These are phyloP conservation scores for Tremella yokohamensis DNA, from an alignment of 768 basidiomycete species.

Conservation along the genomic window DNA sequence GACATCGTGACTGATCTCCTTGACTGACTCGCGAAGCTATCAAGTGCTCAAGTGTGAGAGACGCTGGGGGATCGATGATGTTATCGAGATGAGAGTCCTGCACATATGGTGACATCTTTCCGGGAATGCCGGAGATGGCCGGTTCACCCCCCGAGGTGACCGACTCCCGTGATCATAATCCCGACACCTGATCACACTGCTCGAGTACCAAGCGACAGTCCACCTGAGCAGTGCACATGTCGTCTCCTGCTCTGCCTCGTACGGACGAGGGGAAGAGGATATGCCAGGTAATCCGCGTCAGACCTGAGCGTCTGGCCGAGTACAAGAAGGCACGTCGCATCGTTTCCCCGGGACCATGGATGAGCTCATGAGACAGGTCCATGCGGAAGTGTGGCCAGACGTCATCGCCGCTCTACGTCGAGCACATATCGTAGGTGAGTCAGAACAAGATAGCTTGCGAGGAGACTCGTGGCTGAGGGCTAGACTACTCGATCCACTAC, in stretches of 20 bases:
- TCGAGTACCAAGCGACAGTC: too few relatives aligned
- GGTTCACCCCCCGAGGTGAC: too few relatives aligned
- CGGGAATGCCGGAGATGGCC: too few relatives aligned
- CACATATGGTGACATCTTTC: too few relatives aligned
- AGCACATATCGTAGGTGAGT: conserved; percentile 58
- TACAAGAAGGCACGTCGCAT: conserved; percentile 49
- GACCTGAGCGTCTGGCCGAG: conserved; percentile 49
- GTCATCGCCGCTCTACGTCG: conserved; percentile 64
- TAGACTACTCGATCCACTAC: conserved; percentile 73
- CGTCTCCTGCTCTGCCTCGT: conserved; percentile 23
- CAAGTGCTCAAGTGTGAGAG: too few relatives aligned
- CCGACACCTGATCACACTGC: too few relatives aligned
- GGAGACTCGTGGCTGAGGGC: not conserved
- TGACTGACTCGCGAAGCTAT: too few relatives aligned
- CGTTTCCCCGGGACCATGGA: not conserved
- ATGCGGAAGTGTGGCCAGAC: conserved; percentile 65
- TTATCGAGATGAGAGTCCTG: too few relatives aligned
- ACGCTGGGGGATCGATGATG: too few relatives aligned
- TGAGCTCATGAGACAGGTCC: conserved; percentile 43
- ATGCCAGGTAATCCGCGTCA: conserved; percentile 70
- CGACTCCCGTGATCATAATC: too few relatives aligned
- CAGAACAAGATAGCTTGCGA: not conserved
- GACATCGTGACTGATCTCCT: too few relatives aligned
- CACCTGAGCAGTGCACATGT: too few relatives aligned
- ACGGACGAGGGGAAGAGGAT: conserved; percentile 55